phyloP scores from a whole-genome alignment of 495 filamentous ascomycete genomes.

The Cercophora samala region DNA sequence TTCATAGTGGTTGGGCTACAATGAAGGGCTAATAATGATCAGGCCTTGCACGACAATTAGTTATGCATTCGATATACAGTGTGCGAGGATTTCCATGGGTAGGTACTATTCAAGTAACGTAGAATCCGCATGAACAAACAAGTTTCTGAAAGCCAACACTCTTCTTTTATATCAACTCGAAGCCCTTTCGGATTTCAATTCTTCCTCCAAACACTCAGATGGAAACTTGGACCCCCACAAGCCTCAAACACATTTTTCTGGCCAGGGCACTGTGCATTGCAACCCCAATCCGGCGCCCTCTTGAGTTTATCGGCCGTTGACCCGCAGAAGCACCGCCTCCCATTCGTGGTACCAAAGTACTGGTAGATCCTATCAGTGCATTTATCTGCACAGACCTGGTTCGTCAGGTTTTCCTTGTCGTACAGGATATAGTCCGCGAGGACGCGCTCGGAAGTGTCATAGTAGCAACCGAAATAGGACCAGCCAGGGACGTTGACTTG shows the following conservation, averaged over 20 bases:
- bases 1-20: too few species aligned
- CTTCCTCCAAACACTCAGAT: conserved; percentile 5
- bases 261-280: conserved; percentile 3
- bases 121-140: too few species aligned
- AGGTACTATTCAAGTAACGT: too few species aligned
- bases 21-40: too few species aligned
- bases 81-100: too few species aligned
- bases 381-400: conserved; percentile 2
- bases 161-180: background rate
- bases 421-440: background rate
- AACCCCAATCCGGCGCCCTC: conserved; percentile 11
- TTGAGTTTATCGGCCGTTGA: background rate
- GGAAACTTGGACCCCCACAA: background rate
- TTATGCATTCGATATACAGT: too few species aligned
- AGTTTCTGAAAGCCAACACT: too few species aligned
- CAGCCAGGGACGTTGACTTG: conserved; percentile 7
- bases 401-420: conserved; percentile 9
- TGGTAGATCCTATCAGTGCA: background rate
- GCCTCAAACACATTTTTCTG: conserved; percentile 7
- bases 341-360: background rate
- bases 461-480: conserved; percentile 4
- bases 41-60: too few species aligned
- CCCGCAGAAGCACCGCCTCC: conserved; percentile 5
- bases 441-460: background rate
- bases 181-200: background rate